These are phyloP conservation scores for Achaetomiella virescens DNA, from an alignment of 495 filamentous ascomycete genomes.

Conservation along the genomic window DNA sequence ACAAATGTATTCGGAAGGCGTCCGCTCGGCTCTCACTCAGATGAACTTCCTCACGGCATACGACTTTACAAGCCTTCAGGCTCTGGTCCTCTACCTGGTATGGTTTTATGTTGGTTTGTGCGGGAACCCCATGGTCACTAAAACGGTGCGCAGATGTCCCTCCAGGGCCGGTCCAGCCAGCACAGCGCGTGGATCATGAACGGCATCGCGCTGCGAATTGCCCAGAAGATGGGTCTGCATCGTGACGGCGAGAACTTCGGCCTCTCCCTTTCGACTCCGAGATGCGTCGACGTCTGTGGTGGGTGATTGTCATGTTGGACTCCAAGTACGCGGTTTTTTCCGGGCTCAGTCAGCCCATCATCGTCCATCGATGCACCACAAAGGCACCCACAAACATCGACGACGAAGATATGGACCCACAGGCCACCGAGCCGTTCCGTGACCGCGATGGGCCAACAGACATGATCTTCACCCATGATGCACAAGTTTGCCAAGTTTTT, in stretches of 20 bases:
- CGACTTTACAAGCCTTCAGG: slow-evolving; percentile 49
- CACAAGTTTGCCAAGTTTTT: slow-evolving; percentile 46
- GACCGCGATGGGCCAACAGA: slow-evolving; percentile 56
- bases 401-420: slow-evolving; percentile 53
- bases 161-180: slow-evolving; percentile 47
- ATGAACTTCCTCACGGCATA: slow-evolving; percentile 47
- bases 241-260: slow-evolving; percentile 62
- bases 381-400: slow-evolving; percentile 49
- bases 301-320: slow-evolving; percentile 66
- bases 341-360: slow-evolving; percentile 53
- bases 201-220: slow-evolving; percentile 57
- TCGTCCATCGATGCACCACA: slow-evolving; percentile 43
- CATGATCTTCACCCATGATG: slow-evolving; percentile 58
- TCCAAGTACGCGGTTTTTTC: slow-evolving; percentile 52
- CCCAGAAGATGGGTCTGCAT: slow-evolving; percentile 67
- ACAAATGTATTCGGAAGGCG: slow-evolving; percentile 36
- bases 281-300: slow-evolving; percentile 65
- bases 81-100: slow-evolving; percentile 49
- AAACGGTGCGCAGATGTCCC: slow-evolving; percentile 33
- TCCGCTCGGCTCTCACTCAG: slow-evolving; percentile 42
- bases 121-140: slow-evolving; percentile 4
- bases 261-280: slow-evolving; percentile 62
- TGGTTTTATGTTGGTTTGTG: slow-evolving; percentile 7
- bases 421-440: slow-evolving; percentile 47
- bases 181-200: slow-evolving; percentile 47